Conservation (phyloP, 148 eudicot species). For the Amaranthus hypochondriacus region DNA sequence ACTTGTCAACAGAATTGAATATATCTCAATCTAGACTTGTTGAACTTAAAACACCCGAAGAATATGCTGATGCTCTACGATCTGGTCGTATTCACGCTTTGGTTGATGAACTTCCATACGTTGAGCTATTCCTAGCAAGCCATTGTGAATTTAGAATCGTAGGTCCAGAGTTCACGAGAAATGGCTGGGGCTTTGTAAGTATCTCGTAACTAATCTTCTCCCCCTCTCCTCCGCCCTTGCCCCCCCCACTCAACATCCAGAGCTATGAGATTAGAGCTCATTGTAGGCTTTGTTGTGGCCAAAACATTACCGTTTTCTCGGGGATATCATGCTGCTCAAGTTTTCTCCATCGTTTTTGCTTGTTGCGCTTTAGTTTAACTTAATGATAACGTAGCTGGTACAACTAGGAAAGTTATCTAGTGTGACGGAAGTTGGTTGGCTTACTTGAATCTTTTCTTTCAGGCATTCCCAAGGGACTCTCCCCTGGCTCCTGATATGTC, state of each 20-base stretch:
- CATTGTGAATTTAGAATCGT: constrained; percentile 78
- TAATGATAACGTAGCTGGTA: too few relatives aligned
- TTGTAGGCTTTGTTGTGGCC: too few relatives aligned
- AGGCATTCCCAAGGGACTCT: constrained; percentile 97
- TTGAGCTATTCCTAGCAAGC: constrained; percentile 75
- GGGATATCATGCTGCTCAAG: too few relatives aligned
- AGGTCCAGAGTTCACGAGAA: constrained; percentile 85
- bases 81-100: constrained; percentile 72
- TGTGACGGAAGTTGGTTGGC: background rate
- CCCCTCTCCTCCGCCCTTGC: too few relatives aligned
- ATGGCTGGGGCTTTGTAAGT: constrained; percentile 99
- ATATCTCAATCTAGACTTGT: constrained; percentile 64
- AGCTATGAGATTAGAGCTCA: too few relatives aligned
- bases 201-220: background rate
- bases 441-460: background rate
- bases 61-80: constrained; percentile 61
- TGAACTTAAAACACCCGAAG: constrained; percentile 64
- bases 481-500: constrained; percentile 86
- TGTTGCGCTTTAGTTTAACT: too few relatives aligned
- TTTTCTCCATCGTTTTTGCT: too few relatives aligned
- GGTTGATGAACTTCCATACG: constrained; percentile 81
- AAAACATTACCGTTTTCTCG: too few relatives aligned
- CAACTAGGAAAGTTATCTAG: too few relatives aligned
- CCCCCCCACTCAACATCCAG: background rate
- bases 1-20: constrained; percentile 55